Evolutionary conservation across 1,284 basidiomycete genomes (phyloP).

Genomic region (Melampsora americana): DNA sequence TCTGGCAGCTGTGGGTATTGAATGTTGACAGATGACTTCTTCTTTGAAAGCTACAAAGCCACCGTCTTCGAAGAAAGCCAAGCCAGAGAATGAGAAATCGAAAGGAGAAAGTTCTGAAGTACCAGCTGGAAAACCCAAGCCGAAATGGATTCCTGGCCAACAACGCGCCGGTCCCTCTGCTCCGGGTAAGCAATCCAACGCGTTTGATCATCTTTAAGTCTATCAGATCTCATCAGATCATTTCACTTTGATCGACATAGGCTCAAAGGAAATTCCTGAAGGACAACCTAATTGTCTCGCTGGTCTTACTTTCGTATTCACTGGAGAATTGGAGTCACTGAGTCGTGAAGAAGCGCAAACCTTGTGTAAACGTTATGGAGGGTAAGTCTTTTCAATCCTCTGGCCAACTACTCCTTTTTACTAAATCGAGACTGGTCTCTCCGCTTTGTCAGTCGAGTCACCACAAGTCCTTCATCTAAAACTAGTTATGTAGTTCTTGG

Average conservation of each 20-base stretch:
- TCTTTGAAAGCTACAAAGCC: not conserved
- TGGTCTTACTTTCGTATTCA: slow-evolving; percentile 86
- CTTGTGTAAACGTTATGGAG: slow-evolving; percentile 87
- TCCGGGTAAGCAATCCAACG: too few species aligned
- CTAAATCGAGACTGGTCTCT: not conserved
- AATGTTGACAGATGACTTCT: too few species aligned
- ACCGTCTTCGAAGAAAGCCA: slow-evolving; percentile 23
- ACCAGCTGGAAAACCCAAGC: slow-evolving; percentile 47
- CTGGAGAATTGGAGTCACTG: slow-evolving; percentile 79
- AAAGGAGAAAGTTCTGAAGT: not conserved
- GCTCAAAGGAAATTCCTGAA: slow-evolving; percentile 78
- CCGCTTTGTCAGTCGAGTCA: slow-evolving; percentile 66
- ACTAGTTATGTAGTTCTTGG: slow-evolving; percentile 88
- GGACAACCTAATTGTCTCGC: slow-evolving; percentile 73
- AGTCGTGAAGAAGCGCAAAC: slow-evolving; percentile 83
- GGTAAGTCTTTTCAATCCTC: slow-evolving; percentile 59
- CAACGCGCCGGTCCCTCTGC: slow-evolving; percentile 46
- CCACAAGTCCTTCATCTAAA: slow-evolving; percentile 78
- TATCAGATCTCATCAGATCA: too few species aligned
- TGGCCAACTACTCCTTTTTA: not conserved
- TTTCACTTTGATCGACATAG: too few species aligned
- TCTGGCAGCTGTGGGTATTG: not conserved
- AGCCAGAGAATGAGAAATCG: slow-evolving; percentile 4
- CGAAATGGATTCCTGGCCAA: slow-evolving; percentile 52
- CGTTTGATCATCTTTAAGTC: too few species aligned